These are phyloP conservation scores for Endocarpon pusillum DNA, from an alignment of 495 filamentous ascomycete genomes.

Conservation along the genomic window DNA sequence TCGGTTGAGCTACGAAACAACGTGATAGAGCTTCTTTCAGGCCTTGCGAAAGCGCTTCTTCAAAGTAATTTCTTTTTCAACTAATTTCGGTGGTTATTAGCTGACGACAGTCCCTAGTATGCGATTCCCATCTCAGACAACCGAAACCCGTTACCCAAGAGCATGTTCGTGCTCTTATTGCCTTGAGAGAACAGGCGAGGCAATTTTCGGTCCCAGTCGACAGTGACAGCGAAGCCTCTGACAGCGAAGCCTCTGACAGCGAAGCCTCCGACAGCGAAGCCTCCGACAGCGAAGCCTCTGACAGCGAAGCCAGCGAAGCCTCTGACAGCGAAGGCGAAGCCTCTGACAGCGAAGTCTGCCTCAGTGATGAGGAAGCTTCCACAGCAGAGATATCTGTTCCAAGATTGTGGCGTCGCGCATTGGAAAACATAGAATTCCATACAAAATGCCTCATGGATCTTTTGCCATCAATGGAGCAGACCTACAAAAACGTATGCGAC, in stretches of 20 bases:
- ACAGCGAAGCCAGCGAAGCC: not conserved
- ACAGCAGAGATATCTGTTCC: no score
- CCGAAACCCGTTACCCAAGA: not conserved
- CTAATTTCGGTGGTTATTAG: not conserved
- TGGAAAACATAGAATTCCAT: not conserved
- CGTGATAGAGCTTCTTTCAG: slow-evolving; percentile 4
- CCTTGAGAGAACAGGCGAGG: not conserved
- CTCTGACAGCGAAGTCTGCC: not conserved
- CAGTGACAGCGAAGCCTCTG: not conserved
- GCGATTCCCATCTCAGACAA: not conserved
- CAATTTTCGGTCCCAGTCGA: not conserved
- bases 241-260: not conserved
- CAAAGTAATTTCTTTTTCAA: not conserved
- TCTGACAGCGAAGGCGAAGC: not conserved
- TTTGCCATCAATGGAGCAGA: slow-evolving; percentile 3
- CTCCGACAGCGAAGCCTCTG: not conserved
- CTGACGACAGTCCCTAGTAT: not conserved
- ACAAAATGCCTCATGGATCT: slow-evolving; percentile 6
- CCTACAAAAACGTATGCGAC: not conserved
- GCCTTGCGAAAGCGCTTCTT: slow-evolving; percentile 5
- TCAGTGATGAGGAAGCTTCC: no score
- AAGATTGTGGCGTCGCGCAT: no score
- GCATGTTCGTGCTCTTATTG: not conserved
- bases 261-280: not conserved
- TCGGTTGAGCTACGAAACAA: slow-evolving; percentile 6